These are phyloP conservation scores for Lasiodiplodia citricola DNA, from an alignment of 2,329 filamentous ascomycete species.

Conservation along the genomic window DNA sequence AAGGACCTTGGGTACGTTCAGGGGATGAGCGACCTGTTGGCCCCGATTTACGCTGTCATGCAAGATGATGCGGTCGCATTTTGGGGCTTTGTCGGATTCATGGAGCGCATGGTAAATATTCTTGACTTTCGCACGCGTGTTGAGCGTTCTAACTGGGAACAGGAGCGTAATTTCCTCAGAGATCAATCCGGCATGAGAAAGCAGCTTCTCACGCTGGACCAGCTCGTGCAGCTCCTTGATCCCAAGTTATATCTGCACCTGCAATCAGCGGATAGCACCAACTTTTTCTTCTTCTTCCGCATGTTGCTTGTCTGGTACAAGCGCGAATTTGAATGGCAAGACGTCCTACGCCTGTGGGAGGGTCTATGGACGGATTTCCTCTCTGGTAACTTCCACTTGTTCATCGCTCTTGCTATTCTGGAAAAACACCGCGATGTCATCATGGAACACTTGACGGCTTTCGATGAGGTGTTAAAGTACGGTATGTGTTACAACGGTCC, in stretches of 20 bases:
- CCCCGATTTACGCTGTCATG: constrained; percentile 94
- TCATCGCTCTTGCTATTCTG: constrained; percentile 89
- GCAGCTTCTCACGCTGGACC: constrained; percentile 88
- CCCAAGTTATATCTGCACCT: constrained; percentile 92
- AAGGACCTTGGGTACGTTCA: constrained; percentile 95
- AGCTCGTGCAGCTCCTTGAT: constrained; percentile 96
- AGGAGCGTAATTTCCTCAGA: constrained; percentile 91
- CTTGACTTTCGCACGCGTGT: background rate
- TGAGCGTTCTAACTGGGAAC: background rate
- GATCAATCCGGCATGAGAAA: constrained; percentile 96
- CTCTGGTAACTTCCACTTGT: constrained; percentile 90
- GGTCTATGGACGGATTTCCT: constrained; percentile 91
- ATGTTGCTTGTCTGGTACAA: constrained; percentile 99
- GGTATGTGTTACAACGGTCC: constrained; percentile 59
- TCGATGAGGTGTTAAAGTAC: constrained; percentile 98
- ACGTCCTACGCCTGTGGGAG: constrained; percentile 90
- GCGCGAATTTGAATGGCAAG: constrained; percentile 89
- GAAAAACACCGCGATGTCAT: constrained; percentile 97
- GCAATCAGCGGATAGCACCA: constrained; percentile 88
- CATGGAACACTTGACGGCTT: constrained; percentile 90
- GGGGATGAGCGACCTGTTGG: constrained; percentile 96
- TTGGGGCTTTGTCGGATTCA: constrained; percentile 94
- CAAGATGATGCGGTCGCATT: constrained; percentile 97
- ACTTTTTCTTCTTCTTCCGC: constrained; percentile 99
- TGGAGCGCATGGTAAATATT: constrained; percentile 81